Evolutionary conservation across 1,139 yeast species (phyloP).

Genomic region (Candida buenavistaensis): DNA sequence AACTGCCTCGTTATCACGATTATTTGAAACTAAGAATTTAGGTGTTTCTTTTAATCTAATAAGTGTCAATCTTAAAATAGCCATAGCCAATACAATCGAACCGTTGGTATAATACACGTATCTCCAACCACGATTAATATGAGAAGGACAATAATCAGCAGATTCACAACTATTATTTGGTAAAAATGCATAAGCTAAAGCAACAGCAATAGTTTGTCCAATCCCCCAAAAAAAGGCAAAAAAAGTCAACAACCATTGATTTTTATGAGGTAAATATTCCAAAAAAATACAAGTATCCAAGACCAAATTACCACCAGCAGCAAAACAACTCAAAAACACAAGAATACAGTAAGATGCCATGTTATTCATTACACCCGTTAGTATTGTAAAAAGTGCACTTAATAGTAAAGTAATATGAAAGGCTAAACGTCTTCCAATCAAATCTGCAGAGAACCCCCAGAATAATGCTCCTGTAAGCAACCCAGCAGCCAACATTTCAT

Average conservation of each 20-base stretch:
- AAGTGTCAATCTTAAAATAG: conserved; percentile 26
- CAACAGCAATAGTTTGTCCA: conserved; percentile 34
- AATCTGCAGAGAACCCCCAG: conserved; percentile 60
- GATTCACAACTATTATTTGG: conserved; percentile 28
- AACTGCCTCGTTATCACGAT: conserved; percentile 36
- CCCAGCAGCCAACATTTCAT: conserved; percentile 37
- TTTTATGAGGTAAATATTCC: conserved; percentile 54
- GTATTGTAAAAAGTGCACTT: conserved; percentile 47
- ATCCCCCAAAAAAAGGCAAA: conserved; percentile 41
- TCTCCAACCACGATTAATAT: conserved; percentile 36
- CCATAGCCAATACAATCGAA: conserved; percentile 28
- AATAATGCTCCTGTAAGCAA: conserved; percentile 55
- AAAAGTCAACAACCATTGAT: conserved; percentile 44
- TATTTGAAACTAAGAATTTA: conserved; percentile 33
- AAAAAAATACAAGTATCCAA: conserved; percentile 60
- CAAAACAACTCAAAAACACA: conserved; percentile 44
- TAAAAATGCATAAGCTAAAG: conserved; percentile 34
- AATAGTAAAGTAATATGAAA: conserved; percentile 18
- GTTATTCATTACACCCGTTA: conserved; percentile 51
- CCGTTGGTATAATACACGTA: conserved; percentile 36
- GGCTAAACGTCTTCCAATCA: conserved; percentile 28
- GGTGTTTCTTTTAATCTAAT: conserved; percentile 35
- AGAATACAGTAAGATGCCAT: conserved; percentile 51
- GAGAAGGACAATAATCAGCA: conserved; percentile 31
- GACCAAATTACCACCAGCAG: conserved; percentile 62